Percentiles rank a stretch among this genome's conserved stretches.
These are phyloP conservation scores for Pseudozyma flocculosa DNA, from an alignment of 1,284 basidiomycete species.

Conservation along the genomic window DNA sequence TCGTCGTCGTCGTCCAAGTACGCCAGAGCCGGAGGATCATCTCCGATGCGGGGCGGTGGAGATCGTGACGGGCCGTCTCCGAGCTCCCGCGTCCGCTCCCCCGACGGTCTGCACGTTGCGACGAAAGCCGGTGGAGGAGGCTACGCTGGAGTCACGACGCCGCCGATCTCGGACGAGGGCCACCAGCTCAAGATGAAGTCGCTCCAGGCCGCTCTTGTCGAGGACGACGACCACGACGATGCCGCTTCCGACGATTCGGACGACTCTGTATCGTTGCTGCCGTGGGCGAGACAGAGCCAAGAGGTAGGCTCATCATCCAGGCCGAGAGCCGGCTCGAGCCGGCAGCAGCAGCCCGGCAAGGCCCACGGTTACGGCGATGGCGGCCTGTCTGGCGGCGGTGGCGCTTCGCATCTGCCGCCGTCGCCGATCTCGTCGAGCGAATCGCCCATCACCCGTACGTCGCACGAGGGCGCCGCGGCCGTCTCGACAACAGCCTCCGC, in stretches of 20 bases:
- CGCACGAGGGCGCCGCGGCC: slow-evolving; percentile 3
- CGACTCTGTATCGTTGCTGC: slow-evolving; percentile 45
- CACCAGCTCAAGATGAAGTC: slow-evolving; percentile 26
- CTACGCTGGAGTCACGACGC: slow-evolving; percentile 33
- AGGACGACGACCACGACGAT: slow-evolving; percentile 4
- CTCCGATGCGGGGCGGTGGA: too few relatives aligned
- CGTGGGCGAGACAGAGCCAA: slow-evolving; percentile 42
- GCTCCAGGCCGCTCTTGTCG: slow-evolving; percentile 5
- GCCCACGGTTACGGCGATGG: too few relatives aligned
- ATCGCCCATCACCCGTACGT: slow-evolving; percentile 20
- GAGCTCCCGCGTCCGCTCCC: too few relatives aligned
- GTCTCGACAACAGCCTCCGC: slow-evolving; percentile 5
- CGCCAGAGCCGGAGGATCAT: too few relatives aligned
- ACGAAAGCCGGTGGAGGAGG: too few relatives aligned
- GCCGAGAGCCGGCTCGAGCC: too few relatives aligned
- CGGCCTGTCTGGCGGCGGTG: too few relatives aligned
- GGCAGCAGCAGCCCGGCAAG: too few relatives aligned
- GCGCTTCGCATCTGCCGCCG: slow-evolving; percentile 29
- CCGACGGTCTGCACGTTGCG: too few relatives aligned
- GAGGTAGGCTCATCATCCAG: slow-evolving; percentile 6
- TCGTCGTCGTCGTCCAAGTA: too few relatives aligned
- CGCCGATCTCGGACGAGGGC: slow-evolving; percentile 49
- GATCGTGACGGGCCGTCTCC: too few relatives aligned
- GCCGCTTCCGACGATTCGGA: slow-evolving; percentile 35
- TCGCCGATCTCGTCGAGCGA: slow-evolving; percentile 48